Conservation (phyloP, 306 rosid species). For the Dicorynia guianensis region DNA sequence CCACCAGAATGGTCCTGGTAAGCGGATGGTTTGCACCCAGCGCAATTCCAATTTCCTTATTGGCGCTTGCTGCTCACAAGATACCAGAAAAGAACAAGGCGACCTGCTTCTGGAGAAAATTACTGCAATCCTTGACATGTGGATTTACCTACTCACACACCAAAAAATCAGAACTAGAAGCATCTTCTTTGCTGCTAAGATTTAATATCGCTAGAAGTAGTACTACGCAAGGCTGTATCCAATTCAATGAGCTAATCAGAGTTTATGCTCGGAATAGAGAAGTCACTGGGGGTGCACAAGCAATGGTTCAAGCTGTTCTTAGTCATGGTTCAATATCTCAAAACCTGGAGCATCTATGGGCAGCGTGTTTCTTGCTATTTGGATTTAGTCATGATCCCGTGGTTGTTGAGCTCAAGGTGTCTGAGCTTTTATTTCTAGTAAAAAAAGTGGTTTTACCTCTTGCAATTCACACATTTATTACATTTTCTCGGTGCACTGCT, state of each 20-base stretch:
- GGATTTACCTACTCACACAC: slow-evolving; percentile 67
- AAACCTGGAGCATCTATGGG: slow-evolving; percentile 78
- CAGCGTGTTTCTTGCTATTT: slow-evolving; percentile 81
- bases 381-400: slow-evolving; percentile 78
- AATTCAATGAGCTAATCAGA: slow-evolving; percentile 69
- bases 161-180: slow-evolving; percentile 81
- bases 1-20: slow-evolving; percentile 84
- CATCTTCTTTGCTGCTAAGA: slow-evolving; percentile 81
- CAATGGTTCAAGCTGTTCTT: slow-evolving; percentile 81
- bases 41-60: slow-evolving; percentile 68
- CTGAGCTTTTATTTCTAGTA: slow-evolving; percentile 67
- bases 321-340: slow-evolving; percentile 65
- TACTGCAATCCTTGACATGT: slow-evolving; percentile 64
- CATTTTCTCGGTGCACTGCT: slow-evolving; percentile 80
- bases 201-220: slow-evolving; percentile 77
- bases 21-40: slow-evolving; percentile 92
- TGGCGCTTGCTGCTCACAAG: slow-evolving; percentile 77
- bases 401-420: slow-evolving; percentile 73
- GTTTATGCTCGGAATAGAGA: slow-evolving; percentile 74
- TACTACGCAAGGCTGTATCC: slow-evolving; percentile 67
- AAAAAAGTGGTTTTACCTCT: slow-evolving; percentile 79
- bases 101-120: slow-evolving; percentile 59
- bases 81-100: slow-evolving; percentile 63
- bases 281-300: slow-evolving; percentile 63
- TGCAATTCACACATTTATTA: slow-evolving; percentile 74